Base-by-base conservation (phyloP, 1,284 basidiomycete genomes). In the Phylloporus sp. region DNA sequence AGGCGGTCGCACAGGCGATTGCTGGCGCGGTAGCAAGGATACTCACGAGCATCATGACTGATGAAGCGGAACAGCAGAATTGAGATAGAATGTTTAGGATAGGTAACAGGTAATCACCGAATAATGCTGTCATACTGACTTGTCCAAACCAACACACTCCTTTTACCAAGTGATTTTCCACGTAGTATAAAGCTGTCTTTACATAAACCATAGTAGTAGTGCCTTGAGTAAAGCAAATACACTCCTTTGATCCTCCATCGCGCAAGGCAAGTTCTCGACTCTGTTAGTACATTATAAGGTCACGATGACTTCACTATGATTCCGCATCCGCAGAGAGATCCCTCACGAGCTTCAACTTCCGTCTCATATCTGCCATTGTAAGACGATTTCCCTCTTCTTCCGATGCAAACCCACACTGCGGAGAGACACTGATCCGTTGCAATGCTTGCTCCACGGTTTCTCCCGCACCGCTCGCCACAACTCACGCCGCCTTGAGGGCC, bases 381-480 rank as follows among this genome's bases (percentile, higher is more conserved):
- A 77, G 71, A 61, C 68, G 55, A 74, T 91, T 91, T 0, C 91
- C 91, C 68, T 91, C 86, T 74, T 87, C 86, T 47, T 90, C 88
- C 3, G 87, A 89, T n/a, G 90, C 89, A 74, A 93, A 94, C 4
- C 92, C 93, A 71, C 92, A 94, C 78, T 94, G 92, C 2, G 91
- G 87, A 66, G 89, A 90, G 74, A 94, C 88, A 66, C 85, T 87
- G 35, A 94, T 82, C 73, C 89, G 91, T 25, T 88, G 85, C 66
- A 91, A 71, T 11, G 90, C 90, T 64, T 82, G 82, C 73, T 87
- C 86, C 66, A 83, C 82, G n/a, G 90, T 86, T 71, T 84, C 81
- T 39, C 86, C 82, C 32, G 82, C 81, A 19, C 87, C 90, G 49
- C 84, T 76, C 25, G 86, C 85, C 63, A 93, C 82, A 53, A 84